Conservation (phyloP, 2,329 filamentous ascomycete genomes). For the Claviceps arundinis region DNA sequence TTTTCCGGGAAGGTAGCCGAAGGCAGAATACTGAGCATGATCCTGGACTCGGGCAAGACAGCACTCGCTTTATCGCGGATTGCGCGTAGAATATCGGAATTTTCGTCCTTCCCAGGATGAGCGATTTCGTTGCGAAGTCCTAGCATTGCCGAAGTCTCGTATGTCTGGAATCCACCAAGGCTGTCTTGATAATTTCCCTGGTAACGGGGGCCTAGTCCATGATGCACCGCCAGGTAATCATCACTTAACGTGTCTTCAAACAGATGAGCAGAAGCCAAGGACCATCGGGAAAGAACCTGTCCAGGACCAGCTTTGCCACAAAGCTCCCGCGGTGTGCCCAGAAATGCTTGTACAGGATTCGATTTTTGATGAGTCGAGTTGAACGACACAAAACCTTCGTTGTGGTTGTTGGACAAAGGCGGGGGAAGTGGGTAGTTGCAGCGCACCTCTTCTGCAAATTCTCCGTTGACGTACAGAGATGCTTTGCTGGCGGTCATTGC, state of each 20-base stretch:
- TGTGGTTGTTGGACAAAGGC: constrained; percentile 45
- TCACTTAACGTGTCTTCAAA: constrained; percentile 82
- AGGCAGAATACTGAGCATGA: constrained; percentile 74
- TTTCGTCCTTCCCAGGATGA: constrained; percentile 78
- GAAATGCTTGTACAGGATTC: constrained; percentile 74
- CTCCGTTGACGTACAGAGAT: constrained; percentile 80
- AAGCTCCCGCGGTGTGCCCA: constrained; percentile 84
- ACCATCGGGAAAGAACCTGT: constrained; percentile 69
- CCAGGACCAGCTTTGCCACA: constrained; percentile 63
- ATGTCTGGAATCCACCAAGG: constrained; percentile 90
- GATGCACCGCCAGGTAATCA: constrained; percentile 82
- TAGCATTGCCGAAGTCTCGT: constrained; percentile 79
- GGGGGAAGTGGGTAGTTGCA: constrained; percentile 76
- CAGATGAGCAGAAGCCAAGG: constrained; percentile 76
- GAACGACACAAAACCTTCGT: constrained; percentile 59
- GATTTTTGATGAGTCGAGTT: constrained; percentile 42
- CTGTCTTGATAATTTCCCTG: constrained; percentile 95
- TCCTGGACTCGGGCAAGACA: constrained; percentile 66
- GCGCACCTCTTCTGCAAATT: constrained; percentile 85
- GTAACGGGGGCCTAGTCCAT: constrained; percentile 79
- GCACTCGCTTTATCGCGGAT: constrained; percentile 75
- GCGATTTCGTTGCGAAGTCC: constrained; percentile 85
- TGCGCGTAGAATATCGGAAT: constrained; percentile 80
- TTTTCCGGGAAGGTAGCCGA: constrained; percentile 70
- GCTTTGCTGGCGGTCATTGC: constrained; percentile 67